phyloP scores from a whole-genome alignment of 805 yeast genomes.

The Scheffersomyces ergatensis region DNA sequence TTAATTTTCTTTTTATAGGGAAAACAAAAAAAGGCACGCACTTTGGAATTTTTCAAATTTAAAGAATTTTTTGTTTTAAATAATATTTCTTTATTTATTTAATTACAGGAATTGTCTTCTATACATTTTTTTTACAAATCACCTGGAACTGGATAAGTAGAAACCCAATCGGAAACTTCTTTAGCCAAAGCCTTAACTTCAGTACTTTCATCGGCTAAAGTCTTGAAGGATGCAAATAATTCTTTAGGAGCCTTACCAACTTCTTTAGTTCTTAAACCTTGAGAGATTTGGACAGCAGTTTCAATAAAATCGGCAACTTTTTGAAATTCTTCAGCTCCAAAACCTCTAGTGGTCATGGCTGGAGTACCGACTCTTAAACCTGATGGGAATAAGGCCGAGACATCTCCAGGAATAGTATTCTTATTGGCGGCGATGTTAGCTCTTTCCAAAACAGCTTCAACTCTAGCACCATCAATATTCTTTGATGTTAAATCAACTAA shows the following conservation, averaged over 20 bases:
- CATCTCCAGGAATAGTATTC: slow-evolving; percentile 97
- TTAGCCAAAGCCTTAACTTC: slow-evolving; percentile 60
- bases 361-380: slow-evolving; percentile 98
- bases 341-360: slow-evolving; percentile 97
- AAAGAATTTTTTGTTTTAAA: too few relatives aligned
- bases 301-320: slow-evolving; percentile 80
- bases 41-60: too few relatives aligned
- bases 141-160: slow-evolving; percentile 88
- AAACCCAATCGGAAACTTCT: slow-evolving; percentile 91
- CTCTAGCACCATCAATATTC: slow-evolving; percentile 95
- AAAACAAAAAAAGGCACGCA: too few relatives aligned
- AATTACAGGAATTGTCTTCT: not conserved
- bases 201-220: slow-evolving; percentile 65
- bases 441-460: slow-evolving; percentile 91
- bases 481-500: slow-evolving; percentile 84
- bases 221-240: slow-evolving; percentile 88
- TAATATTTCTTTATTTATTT: not conserved
- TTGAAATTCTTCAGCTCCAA: slow-evolving; percentile 81
- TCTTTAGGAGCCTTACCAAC: slow-evolving; percentile 84
- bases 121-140: slow-evolving; percentile 36
- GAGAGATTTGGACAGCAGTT: slow-evolving; percentile 67
- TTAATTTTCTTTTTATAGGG: too few relatives aligned
- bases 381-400: slow-evolving; percentile 93
- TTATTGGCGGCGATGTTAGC: slow-evolving; percentile 95
- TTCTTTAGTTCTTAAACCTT: slow-evolving; percentile 57